These are phyloP conservation scores for Phytophthora vignae DNA, from an alignment of 352 stramenopile species.

Conservation along the genomic window DNA sequence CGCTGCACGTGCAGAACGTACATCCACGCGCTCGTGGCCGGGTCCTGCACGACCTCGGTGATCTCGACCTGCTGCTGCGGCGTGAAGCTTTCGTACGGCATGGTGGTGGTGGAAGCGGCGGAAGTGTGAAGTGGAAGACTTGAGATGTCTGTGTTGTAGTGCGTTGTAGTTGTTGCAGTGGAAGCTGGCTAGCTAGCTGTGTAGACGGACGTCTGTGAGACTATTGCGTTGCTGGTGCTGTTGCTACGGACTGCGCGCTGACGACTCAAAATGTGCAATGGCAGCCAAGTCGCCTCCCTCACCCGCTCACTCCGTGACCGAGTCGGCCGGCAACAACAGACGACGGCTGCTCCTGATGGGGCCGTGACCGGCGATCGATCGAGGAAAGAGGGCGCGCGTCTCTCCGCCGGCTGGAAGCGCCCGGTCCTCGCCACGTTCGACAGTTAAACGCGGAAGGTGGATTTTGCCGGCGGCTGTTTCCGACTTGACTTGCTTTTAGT, in stretches of 20 bases:
- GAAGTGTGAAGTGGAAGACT: not conserved
- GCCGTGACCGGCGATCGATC: conserved; percentile 19
- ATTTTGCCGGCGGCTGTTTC: conserved; percentile 14
- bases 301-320: conserved; percentile 4
- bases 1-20: conserved; percentile 67
- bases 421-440: conserved; percentile 12
- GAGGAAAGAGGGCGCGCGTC: conserved; percentile 19
- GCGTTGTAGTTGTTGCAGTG: not conserved
- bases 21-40: conserved; percentile 60
- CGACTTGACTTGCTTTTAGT: conserved; percentile 23
- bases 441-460: conserved; percentile 23
- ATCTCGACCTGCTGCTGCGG: conserved; percentile 66
- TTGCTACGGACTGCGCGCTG: not conserved
- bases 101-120: conserved; percentile 15
- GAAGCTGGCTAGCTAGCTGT: not conserved
- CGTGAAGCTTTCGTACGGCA: conserved; percentile 85
- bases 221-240: too few relatives aligned
- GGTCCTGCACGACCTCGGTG: conserved; percentile 72
- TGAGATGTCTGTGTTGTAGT: not conserved
- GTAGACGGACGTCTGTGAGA: too few relatives aligned
- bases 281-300: conserved; percentile 12
- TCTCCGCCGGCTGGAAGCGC: conserved; percentile 8
- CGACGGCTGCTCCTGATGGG: conserved; percentile 30
- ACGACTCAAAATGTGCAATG: conserved; percentile 40
- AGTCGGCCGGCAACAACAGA: conserved; percentile 16